Base-by-base conservation (phyloP, 2,329 filamentous ascomycete species). In the Dactylella cylindrospora region DNA sequence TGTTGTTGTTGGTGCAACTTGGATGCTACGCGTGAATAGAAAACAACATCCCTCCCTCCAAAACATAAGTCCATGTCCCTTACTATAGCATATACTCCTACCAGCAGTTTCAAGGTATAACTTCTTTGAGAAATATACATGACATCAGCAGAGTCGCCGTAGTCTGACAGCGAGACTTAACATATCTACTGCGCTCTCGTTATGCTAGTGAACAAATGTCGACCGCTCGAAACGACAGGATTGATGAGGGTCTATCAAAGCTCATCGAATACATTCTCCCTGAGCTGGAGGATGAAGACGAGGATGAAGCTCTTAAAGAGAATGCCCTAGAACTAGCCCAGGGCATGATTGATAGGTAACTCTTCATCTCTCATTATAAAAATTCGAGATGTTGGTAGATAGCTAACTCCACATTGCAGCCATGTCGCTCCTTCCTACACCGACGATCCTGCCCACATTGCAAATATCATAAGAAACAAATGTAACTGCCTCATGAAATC, bases 381-480 rank as follows among this genome's bases (percentile, higher is more conserved):
- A 15, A 19, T n/a, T 28, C 31, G 23, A 13, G 69, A 68, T 20
- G 72, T 73, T 25, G 70, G 70, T 20, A 50, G 35, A 59, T 47
- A 38, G 50, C 60, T 77, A 36, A 61, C 29, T 29, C 12, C 22
- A 23, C 39, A 17, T 6, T 4, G 1, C 17, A 43, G 55, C 12
- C 47, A 53, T 49, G 71, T 74, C 55, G 78, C 79, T 61, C 77
- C 81, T 43, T 74, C 79, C 49, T 74, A 84, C 46, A 79, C 80
- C 23, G 80, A 84, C 59, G 86, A 90, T 71, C 85, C 95, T 66
- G 91, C 95, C 72, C 90, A 96, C 77, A 90, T 90, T 49, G 88
- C 88, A 23, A 90, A 96, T 72, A 76, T 95, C 69, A 96, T 98
- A 73, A 93, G 91, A 76, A 83, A 88, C 71, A 88, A 87, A 74